phyloP scores from a whole-genome alignment of 164 flowering plant species.

The Warburgia ugandensis region DNA sequence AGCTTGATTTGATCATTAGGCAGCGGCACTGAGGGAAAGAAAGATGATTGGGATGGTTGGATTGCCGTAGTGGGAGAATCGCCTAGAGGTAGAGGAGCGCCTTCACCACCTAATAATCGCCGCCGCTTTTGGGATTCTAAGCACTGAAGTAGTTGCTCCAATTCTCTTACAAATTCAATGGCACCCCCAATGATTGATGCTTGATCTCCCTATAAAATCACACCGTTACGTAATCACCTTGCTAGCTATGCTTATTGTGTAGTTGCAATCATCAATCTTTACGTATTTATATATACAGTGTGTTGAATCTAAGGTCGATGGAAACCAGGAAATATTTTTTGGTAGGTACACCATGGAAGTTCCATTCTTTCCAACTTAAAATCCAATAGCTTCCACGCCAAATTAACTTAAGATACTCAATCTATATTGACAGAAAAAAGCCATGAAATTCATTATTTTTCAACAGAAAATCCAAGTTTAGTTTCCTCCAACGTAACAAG shows the following conservation, averaged over 20 bases:
- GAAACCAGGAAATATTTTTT: no score
- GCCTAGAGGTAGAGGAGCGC: conserved; percentile 23
- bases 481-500: no score
- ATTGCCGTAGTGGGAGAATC: conserved; percentile 27
- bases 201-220: conserved; percentile 73
- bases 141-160: conserved; percentile 91
- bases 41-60: conserved; percentile 28
- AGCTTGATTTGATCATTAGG: conserved; percentile 36
- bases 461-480: no score
- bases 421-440: no score
- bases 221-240: not conserved
- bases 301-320: no score
- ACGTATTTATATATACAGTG: no score
- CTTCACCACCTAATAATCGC: conserved; percentile 37
- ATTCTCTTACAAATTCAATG: conserved; percentile 87
- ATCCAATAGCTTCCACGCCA: no score
- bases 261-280: not conserved
- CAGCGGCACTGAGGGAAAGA: conserved; percentile 32
- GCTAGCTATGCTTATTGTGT: not conserved
- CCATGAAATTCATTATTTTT: no score
- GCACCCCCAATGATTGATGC: conserved; percentile 98
- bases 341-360: no score
- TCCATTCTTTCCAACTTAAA: no score
- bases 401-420: no score
- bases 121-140: conserved; percentile 86